These are phyloP conservation scores for Penicillium expansum DNA, from an alignment of 2,329 filamentous ascomycete species.

Conservation along the genomic window DNA sequence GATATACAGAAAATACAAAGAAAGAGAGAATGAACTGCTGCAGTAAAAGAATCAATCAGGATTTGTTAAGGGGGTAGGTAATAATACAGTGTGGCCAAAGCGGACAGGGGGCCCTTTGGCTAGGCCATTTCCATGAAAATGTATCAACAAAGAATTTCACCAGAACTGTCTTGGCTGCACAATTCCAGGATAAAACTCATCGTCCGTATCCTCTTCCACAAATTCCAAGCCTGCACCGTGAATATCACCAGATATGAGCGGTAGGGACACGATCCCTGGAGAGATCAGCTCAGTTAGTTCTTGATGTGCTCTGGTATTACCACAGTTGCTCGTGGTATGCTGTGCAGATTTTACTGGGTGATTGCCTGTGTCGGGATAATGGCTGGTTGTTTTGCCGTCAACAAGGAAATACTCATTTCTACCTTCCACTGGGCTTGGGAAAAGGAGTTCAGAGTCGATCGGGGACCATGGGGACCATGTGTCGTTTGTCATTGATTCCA, in stretches of 20 bases:
- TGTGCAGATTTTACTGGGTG: slow-evolving; percentile 24
- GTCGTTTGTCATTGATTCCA: slow-evolving; percentile 12
- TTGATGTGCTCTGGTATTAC: slow-evolving; percentile 7
- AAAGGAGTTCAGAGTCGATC: slow-evolving; percentile 20
- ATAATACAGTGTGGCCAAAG: background rate
- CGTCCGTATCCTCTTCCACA: slow-evolving; percentile 4
- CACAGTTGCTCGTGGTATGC: slow-evolving; percentile 18
- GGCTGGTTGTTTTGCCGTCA: slow-evolving; percentile 28
- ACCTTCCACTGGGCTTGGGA: slow-evolving; percentile 8
- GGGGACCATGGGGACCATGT: slow-evolving; percentile 26
- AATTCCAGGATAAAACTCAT: slow-evolving; percentile 7
- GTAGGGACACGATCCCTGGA: background rate
- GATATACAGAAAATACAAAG: accelerated
- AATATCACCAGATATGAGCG: background rate
- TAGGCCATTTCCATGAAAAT: background rate
- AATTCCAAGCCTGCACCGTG: background rate
- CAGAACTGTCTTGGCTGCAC: background rate
- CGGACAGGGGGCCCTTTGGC: background rate
- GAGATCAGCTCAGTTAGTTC: slow-evolving; percentile 20
- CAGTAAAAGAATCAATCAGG: background rate
- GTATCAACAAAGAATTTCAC: background rate
- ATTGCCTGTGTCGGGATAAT: slow-evolving; percentile 25
- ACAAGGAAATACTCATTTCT: slow-evolving; percentile 31
- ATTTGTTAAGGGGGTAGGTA: background rate
- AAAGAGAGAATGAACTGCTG: background rate